Evolutionary conservation across 176 grass and related monocot species (phyloP), one percentile per base, ranked within the genome.

Genomic region (Pontederia crassipes): DNA sequence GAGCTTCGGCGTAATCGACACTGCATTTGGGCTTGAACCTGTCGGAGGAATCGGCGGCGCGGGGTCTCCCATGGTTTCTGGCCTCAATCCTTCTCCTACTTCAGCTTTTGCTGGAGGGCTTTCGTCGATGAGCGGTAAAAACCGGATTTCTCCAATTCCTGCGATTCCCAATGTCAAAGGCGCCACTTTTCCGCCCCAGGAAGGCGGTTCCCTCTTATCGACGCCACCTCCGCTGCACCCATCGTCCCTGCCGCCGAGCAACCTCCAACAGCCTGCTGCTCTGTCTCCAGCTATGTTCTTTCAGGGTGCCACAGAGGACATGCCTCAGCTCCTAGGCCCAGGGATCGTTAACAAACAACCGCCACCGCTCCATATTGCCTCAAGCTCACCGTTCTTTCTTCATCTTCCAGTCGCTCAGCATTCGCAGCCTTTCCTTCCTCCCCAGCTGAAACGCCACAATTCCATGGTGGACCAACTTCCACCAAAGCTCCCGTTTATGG

Each of bases 341-440:
- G 46, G 62, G 48, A 70, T 82, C 57, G 78, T 89, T 78, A 70
- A 27, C 11, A 83, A 91, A 11, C 56, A 83, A 48, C 81, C 79
- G 18, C 74, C 56, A 20, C 49, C 73, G 40, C 71, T 72, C 75
- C 51, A 40, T 40, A 7, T 3, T 40, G 32, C 32, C 2, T 40
- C 80, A 7, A 71, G 74, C 63, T 52, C 78, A 10, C 15, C 87
- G 12, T 91, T 97, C 78, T 83, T 91, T 62, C 67, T 83, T 61
- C 79, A 78, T 0, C 65, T 78, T 15, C 47, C 76, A 0, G 67
- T 80, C n/a, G 28, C 11, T 11, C 32, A 47, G 16, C 59, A 64
- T 0, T 7, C 32, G 0, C 68, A 58, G 46, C 67, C 77, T 12
- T 69, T 79, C 71, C 86, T 24, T 24, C 20, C 77, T 11, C 81